Evolutionary conservation across 208 protist species (phyloP), one percentile per base, ranked within the genome.

Genomic region (Dictyostelium gargantuum): DNA sequence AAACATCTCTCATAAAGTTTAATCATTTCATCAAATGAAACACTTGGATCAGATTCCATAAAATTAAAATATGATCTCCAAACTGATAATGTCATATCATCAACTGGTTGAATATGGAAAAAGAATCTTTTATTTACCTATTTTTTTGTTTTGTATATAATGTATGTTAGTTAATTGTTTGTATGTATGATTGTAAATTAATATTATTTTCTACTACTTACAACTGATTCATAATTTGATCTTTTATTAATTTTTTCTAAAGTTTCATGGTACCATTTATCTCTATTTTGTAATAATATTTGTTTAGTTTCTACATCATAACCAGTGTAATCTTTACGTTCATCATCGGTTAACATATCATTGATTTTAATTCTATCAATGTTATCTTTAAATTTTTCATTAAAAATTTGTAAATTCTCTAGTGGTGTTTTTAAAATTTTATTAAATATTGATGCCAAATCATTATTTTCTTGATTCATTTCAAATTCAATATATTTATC

Each of bases 21-120:
- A 42, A 76, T 76, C 1, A 76, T 15, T n/a, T 44, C 23, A 35
- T 76, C 70, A 50, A 19, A 13, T 50, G 17, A 32, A 9, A 48
- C n/a, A 40, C 17, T 19, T 48, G n/a, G 19, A 50, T 42, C 40
- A 6, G n/a, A 29, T 76, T 76, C 70, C n/a, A 76, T 48, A 50
- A 32, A 48, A 76, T 76, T 40, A 3, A 76, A 76, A 76, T 76
- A 76, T 32, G 40, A 76, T 76, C 70, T 76, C 70, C 70, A 76
- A 8, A 40, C 40, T 32, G 70, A 76, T 42, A 76, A 48, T 76
- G 40, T 76, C 23, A 42, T n/a, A 32, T 76, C 70, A 48, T 48
- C 70, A 29, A 76, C 32, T 50, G 70, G 70, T 76, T 76, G 70
- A 50, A 76, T 76, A 50, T 76, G 70, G 50, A 76, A 76, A n/a